These are phyloP conservation scores for Narthecium ossifragum DNA, from an alignment of 106 monocot species.

Conservation along the genomic window DNA sequence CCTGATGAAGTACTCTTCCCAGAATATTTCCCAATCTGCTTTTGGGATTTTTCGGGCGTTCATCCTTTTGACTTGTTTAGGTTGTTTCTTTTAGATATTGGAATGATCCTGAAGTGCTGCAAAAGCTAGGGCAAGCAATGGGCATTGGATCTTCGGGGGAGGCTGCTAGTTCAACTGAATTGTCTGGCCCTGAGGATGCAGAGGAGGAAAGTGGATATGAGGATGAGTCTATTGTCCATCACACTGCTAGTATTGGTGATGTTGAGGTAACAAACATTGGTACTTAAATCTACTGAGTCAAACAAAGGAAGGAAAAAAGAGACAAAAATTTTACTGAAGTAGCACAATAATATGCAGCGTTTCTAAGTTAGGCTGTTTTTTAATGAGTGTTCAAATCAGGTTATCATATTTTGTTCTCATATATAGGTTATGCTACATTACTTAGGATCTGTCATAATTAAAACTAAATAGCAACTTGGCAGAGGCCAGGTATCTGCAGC, in stretches of 20 bases:
- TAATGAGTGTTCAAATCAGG: no score
- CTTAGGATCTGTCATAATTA: no score
- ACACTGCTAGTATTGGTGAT: conserved; percentile 85
- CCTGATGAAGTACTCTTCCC: conserved; percentile 78
- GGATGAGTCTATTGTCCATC: conserved; percentile 87
- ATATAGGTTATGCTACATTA: no score
- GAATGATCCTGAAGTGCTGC: conserved; percentile 82
- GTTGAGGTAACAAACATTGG: no score
- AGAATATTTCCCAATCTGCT: not conserved
- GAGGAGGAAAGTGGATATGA: conserved; percentile 72
- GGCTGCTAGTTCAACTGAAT: conserved; percentile 28
- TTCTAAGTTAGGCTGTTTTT: no score
- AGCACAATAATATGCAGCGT: no score
- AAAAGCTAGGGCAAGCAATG: conserved; percentile 87
- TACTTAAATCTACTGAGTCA: no score
- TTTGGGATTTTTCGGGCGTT: not conserved
- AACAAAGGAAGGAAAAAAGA: no score
- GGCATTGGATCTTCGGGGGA: conserved; percentile 49
- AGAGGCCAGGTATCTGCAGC: no score
- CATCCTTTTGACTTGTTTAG: not conserved
- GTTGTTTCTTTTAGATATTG: conserved; percentile 54
- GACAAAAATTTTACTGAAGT: no score
- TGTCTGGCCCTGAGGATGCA: conserved; percentile 44
- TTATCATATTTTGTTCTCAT: no score
- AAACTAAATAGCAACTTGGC: no score